phyloP scores from a whole-genome alignment of 768 basidiomycete genomes.

The Tricholoma flavovirens region DNA sequence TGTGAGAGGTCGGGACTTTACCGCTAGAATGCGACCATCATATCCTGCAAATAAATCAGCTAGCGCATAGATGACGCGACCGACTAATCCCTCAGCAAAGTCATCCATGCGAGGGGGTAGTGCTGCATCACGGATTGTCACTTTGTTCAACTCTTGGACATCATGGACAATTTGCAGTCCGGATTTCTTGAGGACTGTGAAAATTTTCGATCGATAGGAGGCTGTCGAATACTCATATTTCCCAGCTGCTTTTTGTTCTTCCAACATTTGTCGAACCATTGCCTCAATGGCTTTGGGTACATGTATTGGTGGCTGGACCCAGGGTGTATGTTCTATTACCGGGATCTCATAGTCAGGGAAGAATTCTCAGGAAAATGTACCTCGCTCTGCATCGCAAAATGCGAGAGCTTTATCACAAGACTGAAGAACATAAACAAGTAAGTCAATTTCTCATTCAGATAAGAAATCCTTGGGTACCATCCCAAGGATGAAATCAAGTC shows the following conservation, averaged over 20 bases:
- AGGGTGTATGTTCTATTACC: not conserved
- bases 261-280: no score
- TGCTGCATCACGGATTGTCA: not conserved
- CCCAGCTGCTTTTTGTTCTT: no score
- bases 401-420: conserved; percentile 11
- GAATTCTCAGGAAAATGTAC: conserved; percentile 13
- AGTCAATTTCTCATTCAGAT: conserved; percentile 9
- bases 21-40: not conserved
- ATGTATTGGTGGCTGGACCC: conserved; percentile 8
- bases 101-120: no score
- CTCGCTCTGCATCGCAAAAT: conserved; percentile 15
- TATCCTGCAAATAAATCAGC: conserved; percentile 8
- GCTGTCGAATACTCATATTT: no score
- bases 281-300: conserved; percentile 21
- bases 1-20: conserved; percentile 13
- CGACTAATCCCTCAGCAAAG: conserved; percentile 8
- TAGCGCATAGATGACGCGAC: not conserved
- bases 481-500: conserved; percentile 10
- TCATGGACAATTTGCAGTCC: conserved; percentile 28
- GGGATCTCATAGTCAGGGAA: no score
- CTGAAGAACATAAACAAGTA: conserved; percentile 14
- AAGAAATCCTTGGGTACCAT: conserved; percentile 5
- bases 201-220: conserved; percentile 20
- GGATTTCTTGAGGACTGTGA: conserved; percentile 20
- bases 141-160: conserved; percentile 6